Evolutionary conservation across 495 filamentous ascomycete species (phyloP), one percentile per base, ranked within the genome.

Genomic region (Trichoderma gamsii): DNA sequence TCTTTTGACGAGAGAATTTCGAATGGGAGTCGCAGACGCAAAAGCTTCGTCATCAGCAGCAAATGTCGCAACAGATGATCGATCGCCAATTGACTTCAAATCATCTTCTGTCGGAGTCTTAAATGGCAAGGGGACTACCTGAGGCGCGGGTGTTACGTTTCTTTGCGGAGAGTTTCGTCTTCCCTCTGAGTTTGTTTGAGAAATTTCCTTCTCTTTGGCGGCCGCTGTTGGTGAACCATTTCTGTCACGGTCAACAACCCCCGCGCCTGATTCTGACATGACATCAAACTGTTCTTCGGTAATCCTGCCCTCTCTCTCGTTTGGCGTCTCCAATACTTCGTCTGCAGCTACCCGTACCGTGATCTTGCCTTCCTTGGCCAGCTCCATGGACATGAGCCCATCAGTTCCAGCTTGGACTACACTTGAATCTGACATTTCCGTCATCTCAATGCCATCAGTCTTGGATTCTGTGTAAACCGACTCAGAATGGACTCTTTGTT

Each of bases 21-120:
- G 70, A 41, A 70, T 73, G 65, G 61, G 70, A 43, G 72, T 41
- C 2, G 75, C 71, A 41, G 70, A 67, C 5, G 64, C 66, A 7
- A 66, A 69, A 64, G 78, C 79, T 4, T 79, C 79, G 49, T 82
- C 82, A 69, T 87, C n/a, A n/a, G n/a, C 88, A 13, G 84, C 86
- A 75, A 86, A 83, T 8, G 87, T 86, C 59, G 85, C 88, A 25
- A 87, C 77, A 11, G 88, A 90, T 25, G 86, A 86, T 23, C 78
- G 72, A 52, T 85, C 84, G 15, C 41, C 43, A 13, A 82, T 82
- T 23, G 81, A 80, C n/a, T 80, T 74, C 21, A 75, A 63, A 1
- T 67, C 68, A 21, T 64, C 72, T 2, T 77, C 70, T 32, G 76
- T 71, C 6, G 85, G 85, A 3, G 89, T 74, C 49, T 76, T 85